Conservation (phyloP, 139 green algal species). For the Chlorella vulgaris region DNA sequence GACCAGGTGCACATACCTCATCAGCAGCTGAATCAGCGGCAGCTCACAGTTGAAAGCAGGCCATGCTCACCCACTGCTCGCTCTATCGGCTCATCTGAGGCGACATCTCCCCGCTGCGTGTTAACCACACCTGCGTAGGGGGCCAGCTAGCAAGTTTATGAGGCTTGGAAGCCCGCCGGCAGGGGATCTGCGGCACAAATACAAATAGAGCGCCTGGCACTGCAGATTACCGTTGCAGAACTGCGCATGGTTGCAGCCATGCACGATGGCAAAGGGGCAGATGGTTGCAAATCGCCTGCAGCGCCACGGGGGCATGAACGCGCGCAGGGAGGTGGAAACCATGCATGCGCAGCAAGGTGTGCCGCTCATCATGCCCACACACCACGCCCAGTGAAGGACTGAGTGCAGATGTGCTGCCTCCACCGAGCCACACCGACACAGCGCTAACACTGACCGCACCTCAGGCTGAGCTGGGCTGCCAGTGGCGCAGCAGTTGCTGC, state of each 20-base stretch:
- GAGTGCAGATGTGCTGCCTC: too few species aligned
- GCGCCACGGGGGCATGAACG: neutral
- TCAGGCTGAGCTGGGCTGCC: constrained; percentile 12
- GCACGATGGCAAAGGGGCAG: constrained; percentile 16
- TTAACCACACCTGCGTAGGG: constrained; percentile 23
- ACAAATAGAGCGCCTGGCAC: neutral
- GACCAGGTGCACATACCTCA: too few species aligned
- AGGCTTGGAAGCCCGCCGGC: too few species aligned
- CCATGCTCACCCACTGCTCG: neutral
- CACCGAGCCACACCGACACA: too few species aligned
- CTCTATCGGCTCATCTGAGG: neutral
- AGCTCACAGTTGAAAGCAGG: too few species aligned
- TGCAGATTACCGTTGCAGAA: constrained; percentile 24
- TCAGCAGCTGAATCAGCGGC: too few species aligned
- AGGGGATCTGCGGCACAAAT: too few species aligned
- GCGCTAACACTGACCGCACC: too few species aligned
- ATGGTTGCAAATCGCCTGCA: constrained; percentile 1
- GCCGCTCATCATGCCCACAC: too few species aligned
- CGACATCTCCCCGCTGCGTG: constrained; percentile 10
- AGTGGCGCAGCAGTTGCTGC: neutral
- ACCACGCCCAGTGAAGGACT: too few species aligned
- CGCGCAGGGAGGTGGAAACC: neutral
- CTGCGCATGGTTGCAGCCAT: constrained; percentile 28
- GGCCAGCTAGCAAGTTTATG: too few species aligned
- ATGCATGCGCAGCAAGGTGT: too few species aligned